Evolutionary conservation across 2,329 filamentous ascomycete species (phyloP).

Genomic region (Truncatella angustata): DNA sequence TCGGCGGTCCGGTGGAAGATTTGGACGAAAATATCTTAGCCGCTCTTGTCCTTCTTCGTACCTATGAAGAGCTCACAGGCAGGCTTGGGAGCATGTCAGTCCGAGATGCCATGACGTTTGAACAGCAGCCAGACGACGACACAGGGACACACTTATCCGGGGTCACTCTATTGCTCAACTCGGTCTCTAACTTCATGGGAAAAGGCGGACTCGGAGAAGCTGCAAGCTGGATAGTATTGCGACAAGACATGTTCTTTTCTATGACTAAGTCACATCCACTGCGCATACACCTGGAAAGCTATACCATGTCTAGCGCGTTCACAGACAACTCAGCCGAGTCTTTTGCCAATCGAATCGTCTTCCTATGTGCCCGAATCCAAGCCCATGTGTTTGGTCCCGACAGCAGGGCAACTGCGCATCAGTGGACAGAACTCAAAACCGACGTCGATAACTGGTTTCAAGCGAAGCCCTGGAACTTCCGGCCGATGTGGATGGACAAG

Average conservation of each 20-base stretch:
- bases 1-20: conserved; percentile 7
- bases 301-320: conserved; percentile 23
- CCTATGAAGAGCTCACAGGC: conserved; percentile 9
- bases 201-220: conserved; percentile 38
- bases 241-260: conserved; percentile 48
- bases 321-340: conserved; percentile 21
- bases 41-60: conserved; percentile 6
- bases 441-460: conserved; percentile 23
- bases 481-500: conserved; percentile 15
- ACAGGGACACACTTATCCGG: conserved; percentile 25
- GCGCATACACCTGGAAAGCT: conserved; percentile 34
- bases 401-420: conserved; percentile 4
- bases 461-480: conserved; percentile 16
- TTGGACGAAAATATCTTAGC: conserved; percentile 10
- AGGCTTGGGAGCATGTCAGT: neutral
- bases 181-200: conserved; percentile 23
- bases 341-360: conserved; percentile 25
- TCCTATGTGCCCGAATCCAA: conserved; percentile 28
- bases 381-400: conserved; percentile 31
- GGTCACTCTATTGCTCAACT: conserved; percentile 23
- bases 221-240: conserved; percentile 44
- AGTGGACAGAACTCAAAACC: neutral
- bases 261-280: conserved; percentile 37
- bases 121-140: conserved; percentile 16
- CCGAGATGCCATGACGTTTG: neutral